These are phyloP conservation scores for Penstemon newberryi DNA, from an alignment of 257 asterid species.

Conservation along the genomic window DNA sequence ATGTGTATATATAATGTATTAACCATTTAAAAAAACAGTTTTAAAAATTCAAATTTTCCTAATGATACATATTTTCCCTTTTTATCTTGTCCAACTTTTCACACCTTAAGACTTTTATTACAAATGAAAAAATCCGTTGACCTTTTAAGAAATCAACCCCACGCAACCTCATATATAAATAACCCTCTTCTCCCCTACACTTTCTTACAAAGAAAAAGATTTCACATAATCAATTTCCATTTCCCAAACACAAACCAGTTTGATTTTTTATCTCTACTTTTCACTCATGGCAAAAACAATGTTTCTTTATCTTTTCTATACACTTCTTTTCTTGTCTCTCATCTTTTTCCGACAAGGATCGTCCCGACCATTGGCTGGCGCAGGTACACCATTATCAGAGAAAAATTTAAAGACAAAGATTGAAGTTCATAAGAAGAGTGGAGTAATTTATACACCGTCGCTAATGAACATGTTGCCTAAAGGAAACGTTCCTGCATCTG, in stretches of 20 bases:
- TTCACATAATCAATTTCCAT: constrained; percentile 6
- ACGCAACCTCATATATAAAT: background rate
- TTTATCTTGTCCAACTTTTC: too few species aligned
- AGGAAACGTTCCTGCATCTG: constrained; percentile 38
- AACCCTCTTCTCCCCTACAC: background rate
- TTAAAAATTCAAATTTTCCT: too few species aligned
- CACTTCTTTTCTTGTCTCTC: constrained; percentile 17
- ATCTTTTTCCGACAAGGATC: constrained; percentile 4
- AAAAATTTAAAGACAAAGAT: background rate
- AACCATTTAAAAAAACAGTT: too few species aligned
- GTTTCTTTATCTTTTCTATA: background rate
- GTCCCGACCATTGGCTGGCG: constrained; percentile 11
- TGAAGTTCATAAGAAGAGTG: constrained; percentile 3
- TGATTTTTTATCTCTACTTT: background rate
- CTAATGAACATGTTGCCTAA: constrained; percentile 43
- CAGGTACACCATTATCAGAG: background rate
- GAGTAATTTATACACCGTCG: constrained; percentile 10
- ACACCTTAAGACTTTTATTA: too few species aligned
- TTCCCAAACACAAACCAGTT: background rate
- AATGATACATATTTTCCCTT: too few species aligned
- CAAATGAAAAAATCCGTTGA: background rate
- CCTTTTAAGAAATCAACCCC: background rate
- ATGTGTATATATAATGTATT: too few species aligned
- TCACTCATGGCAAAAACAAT: constrained; percentile 24
- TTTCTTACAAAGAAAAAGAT: constrained; percentile 12